Conservation (phyloP, 345 rosid species). For the Luvunga scandens region DNA sequence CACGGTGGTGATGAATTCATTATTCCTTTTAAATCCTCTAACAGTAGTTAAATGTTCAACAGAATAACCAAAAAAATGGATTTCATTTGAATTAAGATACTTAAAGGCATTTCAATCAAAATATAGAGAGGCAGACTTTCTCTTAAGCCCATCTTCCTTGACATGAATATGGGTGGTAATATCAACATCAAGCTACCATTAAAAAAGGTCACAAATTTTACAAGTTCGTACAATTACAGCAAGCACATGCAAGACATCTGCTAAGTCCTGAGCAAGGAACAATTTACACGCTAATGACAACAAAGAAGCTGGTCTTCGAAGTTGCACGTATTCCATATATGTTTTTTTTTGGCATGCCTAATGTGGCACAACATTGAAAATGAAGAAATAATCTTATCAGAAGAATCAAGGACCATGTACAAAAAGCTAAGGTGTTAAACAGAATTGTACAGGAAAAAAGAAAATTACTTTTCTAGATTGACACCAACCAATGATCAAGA, state of each 20-base stretch:
- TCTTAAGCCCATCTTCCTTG: slow-evolving; percentile 80
- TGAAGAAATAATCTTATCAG: neutral
- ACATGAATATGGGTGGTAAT: slow-evolving; percentile 72
- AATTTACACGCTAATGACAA: neutral
- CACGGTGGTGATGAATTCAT: neutral
- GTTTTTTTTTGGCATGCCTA: neutral
- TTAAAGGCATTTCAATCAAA: slow-evolving; percentile 7
- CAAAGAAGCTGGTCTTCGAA: neutral
- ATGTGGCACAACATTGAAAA: neutral
- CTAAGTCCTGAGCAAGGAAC: neutral
- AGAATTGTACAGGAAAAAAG: no score
- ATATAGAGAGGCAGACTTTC: slow-evolving; percentile 48
- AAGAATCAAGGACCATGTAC: neutral
- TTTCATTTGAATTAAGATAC: neutral
- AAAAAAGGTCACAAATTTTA: slow-evolving; percentile 6
- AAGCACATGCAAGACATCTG: neutral
- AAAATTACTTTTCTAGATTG: neutral
- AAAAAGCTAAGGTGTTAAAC: neutral
- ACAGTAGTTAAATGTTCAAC: neutral
- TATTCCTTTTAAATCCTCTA: neutral
- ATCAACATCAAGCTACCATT: slow-evolving; percentile 81
- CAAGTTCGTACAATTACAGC: neutral
- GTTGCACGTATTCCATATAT: neutral
- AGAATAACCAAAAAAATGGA: neutral
- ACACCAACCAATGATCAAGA: neutral